Evolutionary conservation across 1,139 yeast genomes (phyloP).

Genomic region (Nadsonia starkeyi-henricii): DNA sequence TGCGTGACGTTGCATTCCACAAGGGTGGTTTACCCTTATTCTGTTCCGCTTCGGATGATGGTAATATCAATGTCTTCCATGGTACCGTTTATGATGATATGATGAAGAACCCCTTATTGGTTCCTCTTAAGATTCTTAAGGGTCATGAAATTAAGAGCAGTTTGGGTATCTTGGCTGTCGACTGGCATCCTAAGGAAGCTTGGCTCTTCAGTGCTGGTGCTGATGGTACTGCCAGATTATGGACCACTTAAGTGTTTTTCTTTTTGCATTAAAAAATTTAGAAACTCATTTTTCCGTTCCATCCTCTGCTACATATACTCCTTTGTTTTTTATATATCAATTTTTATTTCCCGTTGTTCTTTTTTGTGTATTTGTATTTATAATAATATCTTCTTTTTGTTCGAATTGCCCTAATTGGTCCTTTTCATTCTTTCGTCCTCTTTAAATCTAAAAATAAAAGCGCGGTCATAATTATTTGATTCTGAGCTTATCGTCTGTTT

Average conservation of each 20-base stretch:
- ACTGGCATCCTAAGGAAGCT: constrained; percentile 98
- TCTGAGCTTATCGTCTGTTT: too few relatives aligned
- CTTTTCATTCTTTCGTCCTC: too few relatives aligned
- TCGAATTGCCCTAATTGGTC: background rate
- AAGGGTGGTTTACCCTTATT: constrained; percentile 74
- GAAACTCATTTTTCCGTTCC: background rate
- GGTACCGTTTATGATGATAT: constrained; percentile 93
- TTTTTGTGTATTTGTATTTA: constrained; percentile 1
- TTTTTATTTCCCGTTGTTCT: background rate
- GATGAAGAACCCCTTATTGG: constrained; percentile 89
- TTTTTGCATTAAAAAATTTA: background rate
- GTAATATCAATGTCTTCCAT: constrained; percentile 85
- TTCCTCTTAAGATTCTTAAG: constrained; percentile 84
- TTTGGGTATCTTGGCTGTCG: constrained; percentile 77
- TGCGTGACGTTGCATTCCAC: constrained; percentile 78
- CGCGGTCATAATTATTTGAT: too few relatives aligned
- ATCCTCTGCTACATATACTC: background rate
- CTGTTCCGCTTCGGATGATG: constrained; percentile 96
- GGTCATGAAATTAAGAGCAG: constrained; percentile 79
- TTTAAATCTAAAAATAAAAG: too few relatives aligned
- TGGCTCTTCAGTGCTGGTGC: constrained; percentile 99
- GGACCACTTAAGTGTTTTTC: constrained; percentile 62
- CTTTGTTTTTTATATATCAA: background rate
- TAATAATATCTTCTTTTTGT: background rate
- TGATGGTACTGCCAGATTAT: constrained; percentile 86